Base-by-base conservation (phyloP, 2,329 filamentous ascomycete genomes). In the Dothiorella sarmentorum region DNA sequence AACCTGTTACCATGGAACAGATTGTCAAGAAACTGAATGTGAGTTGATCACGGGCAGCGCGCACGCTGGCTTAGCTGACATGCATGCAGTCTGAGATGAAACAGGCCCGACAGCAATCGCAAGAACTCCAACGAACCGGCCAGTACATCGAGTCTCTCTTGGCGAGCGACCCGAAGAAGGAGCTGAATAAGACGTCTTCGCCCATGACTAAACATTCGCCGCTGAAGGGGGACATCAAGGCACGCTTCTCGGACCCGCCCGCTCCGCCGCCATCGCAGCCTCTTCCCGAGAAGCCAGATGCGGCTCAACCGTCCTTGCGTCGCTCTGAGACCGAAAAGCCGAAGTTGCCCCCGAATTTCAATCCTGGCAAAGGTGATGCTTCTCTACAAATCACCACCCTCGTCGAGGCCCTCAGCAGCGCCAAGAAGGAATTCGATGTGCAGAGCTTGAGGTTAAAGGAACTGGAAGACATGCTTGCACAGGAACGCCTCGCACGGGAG, bases 241-340 rank as follows among this genome's bases (percentile, higher is more conserved):
- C 89, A 4, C 84, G 91, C 55, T 97, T 97, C 71, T 94, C 90
- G 1, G 92, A 97, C 60, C 93, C 93, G 52, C 93, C 93, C 3
- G 93, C 92, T 20, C 93, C 93, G 7, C 93, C 93, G 24, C 93
- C 93, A 26, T 91, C 96, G 65, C 92, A 96, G 66, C 93, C 93
- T 13, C 78, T 97, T 5, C 93, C 93, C 1, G 92, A 97, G 70
- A 97, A 97, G 71, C 93, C 93, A 0, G 91, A 96, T 26, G 84
- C 82, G 15, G 78, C 73, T 59, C 76, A 75, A 42, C 84, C 86
- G 0, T 84, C 90, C 0, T 73, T 96, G 27, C 91, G 90, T 69
- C 84, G 91, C 58, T 82, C 81, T 4, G 85, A 89, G 24, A 92
- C 89, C 0, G 91, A 96, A 63, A 85, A 88, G 59, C 82, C 87